Evolutionary conservation across 306 rosid species (phyloP), one percentile per base, ranked within the genome.

Genomic region (Rosa persica): DNA sequence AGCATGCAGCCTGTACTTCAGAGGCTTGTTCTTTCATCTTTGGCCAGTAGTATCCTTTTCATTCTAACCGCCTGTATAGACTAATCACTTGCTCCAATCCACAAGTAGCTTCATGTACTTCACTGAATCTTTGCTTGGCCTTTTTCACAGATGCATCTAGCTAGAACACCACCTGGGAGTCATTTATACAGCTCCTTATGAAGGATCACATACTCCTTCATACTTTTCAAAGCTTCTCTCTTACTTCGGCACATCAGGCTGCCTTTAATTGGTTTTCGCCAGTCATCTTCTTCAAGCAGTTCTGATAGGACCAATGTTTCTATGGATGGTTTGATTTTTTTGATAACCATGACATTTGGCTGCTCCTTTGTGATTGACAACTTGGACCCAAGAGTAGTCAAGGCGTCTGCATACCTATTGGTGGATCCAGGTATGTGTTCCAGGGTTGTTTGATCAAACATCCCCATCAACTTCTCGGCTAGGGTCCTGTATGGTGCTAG

Each of bases 221-320:
- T 1, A 0, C 0, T n/a, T 11, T 54, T 54, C 12, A 54, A 8
- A 0, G 6, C 8, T 0, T 0, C 0, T 0, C 4, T 1, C 11
- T 8, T 7, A 2, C 34, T 30, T 30, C 0, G 27, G 4, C 4
- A 0, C 12, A 2, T 7, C 12, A 54, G 0, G 0, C 4, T 20
- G 25, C 4, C 0, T 0, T 20, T 54, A 8, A 54, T 0, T 0
- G 61, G 0, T 0, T n/a, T 19, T 8, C 12, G 25, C 25, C 27
- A 54, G 7, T 54, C 61, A 3, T 54, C 61, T 0, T 20, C 12
- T 2, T 54, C 12, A 7, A 12, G 25, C 0, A 19, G 7, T 19
- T 52, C 10, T 0, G 4, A 6, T 2, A 54, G 11, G 2, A n/a
- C 1, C 3, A 54, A 20, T n/a, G 61, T 0, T 7, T 54, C 4